Conservation (phyloP, 139 green algal genomes). For the Auxenochlorella protothecoides region DNA sequence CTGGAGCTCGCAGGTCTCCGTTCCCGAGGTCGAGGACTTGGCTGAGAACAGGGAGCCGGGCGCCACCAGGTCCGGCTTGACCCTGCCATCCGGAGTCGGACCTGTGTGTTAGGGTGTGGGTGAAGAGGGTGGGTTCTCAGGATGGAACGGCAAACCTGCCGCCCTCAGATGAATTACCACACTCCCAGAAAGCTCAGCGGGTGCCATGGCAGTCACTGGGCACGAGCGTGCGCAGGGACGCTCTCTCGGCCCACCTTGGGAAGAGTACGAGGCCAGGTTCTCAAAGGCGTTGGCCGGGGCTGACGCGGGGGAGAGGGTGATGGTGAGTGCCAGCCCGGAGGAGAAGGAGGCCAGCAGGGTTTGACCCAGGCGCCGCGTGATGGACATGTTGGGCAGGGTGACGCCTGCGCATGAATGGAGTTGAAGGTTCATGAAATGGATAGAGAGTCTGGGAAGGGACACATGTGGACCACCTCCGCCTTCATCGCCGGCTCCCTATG, state of each 20-base stretch:
- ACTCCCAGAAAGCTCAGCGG: too few relatives aligned
- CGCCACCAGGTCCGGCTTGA: constrained; percentile 80
- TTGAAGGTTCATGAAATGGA: too few relatives aligned
- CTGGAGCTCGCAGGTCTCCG: neutral
- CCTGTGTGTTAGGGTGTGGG: constrained; percentile 13
- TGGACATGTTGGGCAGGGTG: constrained; percentile 29
- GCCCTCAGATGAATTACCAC: too few relatives aligned
- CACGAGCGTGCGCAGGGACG: constrained; percentile 7
- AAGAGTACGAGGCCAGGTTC: constrained; percentile 30
- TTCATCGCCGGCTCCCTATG: too few relatives aligned
- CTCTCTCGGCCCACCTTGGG: constrained; percentile 27
- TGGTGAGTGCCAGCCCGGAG: constrained; percentile 5
- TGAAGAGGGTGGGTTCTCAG: too few relatives aligned
- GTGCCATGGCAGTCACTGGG: too few relatives aligned
- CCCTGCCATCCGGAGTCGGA: constrained; percentile 62
- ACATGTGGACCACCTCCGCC: too few relatives aligned
- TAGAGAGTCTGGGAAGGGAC: neutral
- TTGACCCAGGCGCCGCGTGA: constrained; percentile 25
- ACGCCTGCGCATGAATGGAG: neutral
- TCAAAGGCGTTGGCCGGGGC: constrained; percentile 8
- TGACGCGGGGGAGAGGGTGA: constrained; percentile 10
- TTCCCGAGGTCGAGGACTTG: neutral
- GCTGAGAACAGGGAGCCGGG: constrained; percentile 52
- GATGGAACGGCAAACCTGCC: too few relatives aligned
- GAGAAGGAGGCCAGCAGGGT: constrained; percentile 10